Percentiles rank a stretch among this genome's conserved stretches.
Conservation (phyloP, 805 yeast genomes). For the Zygosaccharomyces pseudorouxii region DNA sequence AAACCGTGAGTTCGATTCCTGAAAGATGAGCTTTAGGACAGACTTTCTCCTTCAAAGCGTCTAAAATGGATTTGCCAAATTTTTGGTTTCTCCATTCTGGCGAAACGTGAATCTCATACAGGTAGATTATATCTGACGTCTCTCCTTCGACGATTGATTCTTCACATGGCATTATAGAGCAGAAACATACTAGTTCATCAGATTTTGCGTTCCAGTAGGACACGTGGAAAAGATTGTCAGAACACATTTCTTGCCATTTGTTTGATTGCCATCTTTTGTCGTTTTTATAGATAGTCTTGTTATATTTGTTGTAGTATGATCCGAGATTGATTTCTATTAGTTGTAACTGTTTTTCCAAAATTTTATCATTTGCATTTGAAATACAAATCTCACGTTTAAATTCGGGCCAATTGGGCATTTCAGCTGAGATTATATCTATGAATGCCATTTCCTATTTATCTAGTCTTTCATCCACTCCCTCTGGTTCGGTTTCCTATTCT, state of each 20-base stretch:
- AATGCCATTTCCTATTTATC: constrained; percentile 30
- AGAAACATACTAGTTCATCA: constrained; percentile 13
- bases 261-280: constrained; percentile 22
- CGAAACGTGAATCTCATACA: constrained; percentile 32
- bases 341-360: constrained; percentile 7
- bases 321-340: constrained; percentile 28
- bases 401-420: neutral
- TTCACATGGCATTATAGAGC: constrained; percentile 29
- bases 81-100: constrained; percentile 16
- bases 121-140: constrained; percentile 22
- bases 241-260: constrained; percentile 30
- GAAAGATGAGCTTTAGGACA: constrained; percentile 4
- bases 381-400: neutral
- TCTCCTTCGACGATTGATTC: constrained; percentile 18
- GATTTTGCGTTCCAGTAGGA: constrained; percentile 15
- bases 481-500: neutral
- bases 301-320: constrained; percentile 16
- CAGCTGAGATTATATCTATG: constrained; percentile 11
- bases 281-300: constrained; percentile 21
- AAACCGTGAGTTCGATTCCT: constrained; percentile 30
- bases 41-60: neutral
- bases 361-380: neutral
- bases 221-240: constrained; percentile 27
- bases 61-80: constrained; percentile 21
- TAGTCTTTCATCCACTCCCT: constrained; percentile 10